Evolutionary conservation across 805 yeast species (phyloP).

Genomic region (Ogataea paraovalis): DNA sequence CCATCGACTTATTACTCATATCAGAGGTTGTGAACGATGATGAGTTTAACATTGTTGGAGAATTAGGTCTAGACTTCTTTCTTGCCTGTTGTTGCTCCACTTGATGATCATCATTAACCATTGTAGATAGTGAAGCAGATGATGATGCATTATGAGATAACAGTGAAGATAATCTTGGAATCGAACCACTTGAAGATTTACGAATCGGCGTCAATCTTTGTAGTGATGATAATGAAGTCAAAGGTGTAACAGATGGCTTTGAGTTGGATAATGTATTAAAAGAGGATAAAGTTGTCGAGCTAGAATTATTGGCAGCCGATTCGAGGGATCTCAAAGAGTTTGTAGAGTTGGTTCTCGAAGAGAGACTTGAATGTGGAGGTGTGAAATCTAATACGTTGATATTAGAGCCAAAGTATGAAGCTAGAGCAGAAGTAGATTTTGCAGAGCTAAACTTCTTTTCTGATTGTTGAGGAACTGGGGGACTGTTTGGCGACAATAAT

Average conservation of each 20-base stretch:
- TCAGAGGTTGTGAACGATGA: constrained; percentile 41
- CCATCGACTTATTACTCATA: constrained; percentile 19
- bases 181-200: constrained; percentile 21
- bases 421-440: constrained; percentile 22
- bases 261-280: constrained; percentile 7
- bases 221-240: constrained; percentile 41
- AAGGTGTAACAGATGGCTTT: constrained; percentile 15
- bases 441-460: constrained; percentile 15
- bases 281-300: constrained; percentile 24
- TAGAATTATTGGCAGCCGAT: constrained; percentile 26
- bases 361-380: constrained; percentile 27
- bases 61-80: constrained; percentile 36
- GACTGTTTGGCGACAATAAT: constrained; percentile 13
- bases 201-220: constrained; percentile 62
- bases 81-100: constrained; percentile 22
- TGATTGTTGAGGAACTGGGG: constrained; percentile 8
- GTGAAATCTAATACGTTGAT: constrained; percentile 17
- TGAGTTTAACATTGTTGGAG: constrained; percentile 14
- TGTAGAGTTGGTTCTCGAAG: constrained; percentile 31
- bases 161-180: constrained; percentile 19
- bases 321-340: constrained; percentile 30
- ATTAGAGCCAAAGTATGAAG: constrained; percentile 13
- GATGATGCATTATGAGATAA: constrained; percentile 15
- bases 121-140: constrained; percentile 22
- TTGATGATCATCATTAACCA: constrained; percentile 17